Evolutionary conservation across 108 stramenopile species (phyloP), one percentile per base, ranked within the genome.

Genomic region (Cyclostephanos invisitatus): DNA sequence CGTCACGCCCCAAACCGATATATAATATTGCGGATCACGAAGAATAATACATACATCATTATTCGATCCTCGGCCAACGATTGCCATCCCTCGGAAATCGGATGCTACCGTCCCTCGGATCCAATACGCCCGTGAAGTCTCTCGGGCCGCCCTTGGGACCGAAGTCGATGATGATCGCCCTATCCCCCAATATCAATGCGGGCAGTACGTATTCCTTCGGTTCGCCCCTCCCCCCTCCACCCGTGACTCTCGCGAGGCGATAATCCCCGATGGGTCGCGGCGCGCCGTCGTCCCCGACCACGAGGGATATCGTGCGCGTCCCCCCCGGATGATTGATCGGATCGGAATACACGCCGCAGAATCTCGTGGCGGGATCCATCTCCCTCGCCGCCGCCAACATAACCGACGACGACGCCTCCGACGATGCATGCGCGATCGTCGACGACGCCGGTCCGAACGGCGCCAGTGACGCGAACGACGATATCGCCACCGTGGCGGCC

Each of bases 311-410:
- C 38, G 81, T 82, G 0, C 86, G 75, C 48, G 59, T 86, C 9
- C 86, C 86, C 2, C 86, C 86, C 0, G 86, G 86, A 59, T 86
- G 86, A 72, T 86, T 86, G 57, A 84, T 84, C 15, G 86, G 86
- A 61, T 86, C 86, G 21, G 83, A 72, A 38, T 67, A 86, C 15
- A 73, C 82, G 11, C 83, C 86, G 20, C 68, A 36, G 57, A 86
- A 86, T 10, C 64, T 35, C 57, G 44, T 14, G 7, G 69, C 76
- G 44, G 44, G 14, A 46, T 46, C 40, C 40, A 11, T 8, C 40
- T 1, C 40, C n/a, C n/a, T n/a, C 32, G 32, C 32, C 4, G 5
- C 42, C 27, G 29, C 32, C 32, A 32, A 2, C 32, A 32, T 4
- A 2, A 32, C 32, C 32, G 32, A 32, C 32, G 32, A 32, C 32